These are phyloP conservation scores for Macrolepiota fuliginosa DNA, from an alignment of 768 basidiomycete genomes.

Conservation along the genomic window DNA sequence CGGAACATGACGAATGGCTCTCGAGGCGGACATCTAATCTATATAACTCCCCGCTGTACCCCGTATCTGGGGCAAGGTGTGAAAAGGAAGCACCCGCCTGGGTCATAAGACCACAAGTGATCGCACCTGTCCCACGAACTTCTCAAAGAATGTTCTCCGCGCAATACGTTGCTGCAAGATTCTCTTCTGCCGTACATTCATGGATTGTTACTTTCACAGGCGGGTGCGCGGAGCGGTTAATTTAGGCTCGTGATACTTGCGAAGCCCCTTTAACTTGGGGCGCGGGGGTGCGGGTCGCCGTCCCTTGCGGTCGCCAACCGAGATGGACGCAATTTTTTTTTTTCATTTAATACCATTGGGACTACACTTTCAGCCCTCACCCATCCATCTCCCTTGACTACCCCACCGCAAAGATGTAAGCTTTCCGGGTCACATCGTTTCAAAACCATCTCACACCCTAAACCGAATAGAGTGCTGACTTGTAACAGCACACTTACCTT, in stretches of 20 bases:
- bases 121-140: background rate
- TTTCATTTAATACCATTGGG: no score
- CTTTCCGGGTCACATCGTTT: background rate
- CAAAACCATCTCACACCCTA: background rate
- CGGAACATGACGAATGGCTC: background rate
- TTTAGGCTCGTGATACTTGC: no score
- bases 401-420: background rate
- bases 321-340: no score
- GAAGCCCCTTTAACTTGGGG: no score
- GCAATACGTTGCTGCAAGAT: background rate
- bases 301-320: no score
- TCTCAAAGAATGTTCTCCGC: background rate
- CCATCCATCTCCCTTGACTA: no score
- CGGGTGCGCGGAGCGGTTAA: no score
- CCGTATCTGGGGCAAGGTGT: background rate
- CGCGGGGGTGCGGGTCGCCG: no score
- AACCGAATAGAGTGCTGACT: background rate
- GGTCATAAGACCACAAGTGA: background rate
- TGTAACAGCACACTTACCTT: background rate
- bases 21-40: background rate
- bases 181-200: no score
- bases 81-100: conserved; percentile 1
- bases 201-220: no score
- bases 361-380: no score
- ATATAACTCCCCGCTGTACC: background rate